A percentile compares a stretch with the other conserved stretches of the same genome.
These are phyloP conservation scores for Leccinum olivaceopallidum DNA, from an alignment of 768 basidiomycete genomes.

Conservation along the genomic window DNA sequence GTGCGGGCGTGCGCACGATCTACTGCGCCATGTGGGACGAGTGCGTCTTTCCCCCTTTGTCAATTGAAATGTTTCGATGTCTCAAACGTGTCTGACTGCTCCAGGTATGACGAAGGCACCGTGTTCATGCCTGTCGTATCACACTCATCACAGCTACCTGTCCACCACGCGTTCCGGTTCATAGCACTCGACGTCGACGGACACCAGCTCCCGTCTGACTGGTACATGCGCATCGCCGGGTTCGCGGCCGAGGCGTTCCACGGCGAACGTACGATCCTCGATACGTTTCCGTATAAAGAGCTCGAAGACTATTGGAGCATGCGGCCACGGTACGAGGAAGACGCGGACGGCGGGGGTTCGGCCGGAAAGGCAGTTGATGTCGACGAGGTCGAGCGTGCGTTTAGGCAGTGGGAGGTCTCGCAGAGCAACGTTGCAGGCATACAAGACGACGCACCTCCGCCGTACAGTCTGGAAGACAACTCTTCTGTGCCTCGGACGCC, in stretches of 20 bases:
- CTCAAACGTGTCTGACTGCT: constrained; percentile 4
- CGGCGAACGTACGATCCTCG: constrained; percentile 59
- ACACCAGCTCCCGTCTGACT: constrained; percentile 74
- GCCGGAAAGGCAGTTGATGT: constrained; percentile 25
- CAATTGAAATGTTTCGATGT: not conserved
- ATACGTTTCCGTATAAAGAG: constrained; percentile 69
- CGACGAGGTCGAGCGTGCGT: constrained; percentile 27
- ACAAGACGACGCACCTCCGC: constrained; percentile 59
- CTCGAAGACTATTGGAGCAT: constrained; percentile 74
- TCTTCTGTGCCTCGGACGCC: not conserved
- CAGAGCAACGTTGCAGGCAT: constrained; percentile 21
- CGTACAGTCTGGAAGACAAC: constrained; percentile 57
- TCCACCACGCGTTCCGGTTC: constrained; percentile 57
- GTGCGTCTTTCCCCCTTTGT: constrained; percentile 32
- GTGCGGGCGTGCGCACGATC: constrained; percentile 60
- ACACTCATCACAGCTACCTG: constrained; percentile 57
- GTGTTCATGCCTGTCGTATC: constrained; percentile 75
- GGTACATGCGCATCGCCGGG: constrained; percentile 83
- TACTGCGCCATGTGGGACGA: constrained; percentile 93
- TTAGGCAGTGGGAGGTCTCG: constrained; percentile 45
- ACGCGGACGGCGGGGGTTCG: constrained; percentile 3
- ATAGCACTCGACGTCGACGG: constrained; percentile 80
- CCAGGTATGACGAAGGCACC: constrained; percentile 83
- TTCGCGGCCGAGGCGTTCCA: constrained; percentile 69
- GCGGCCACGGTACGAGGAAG: constrained; percentile 54